Conservation (phyloP, 2,329 filamentous ascomycete genomes). For the Tolypocladium inflatum region DNA sequence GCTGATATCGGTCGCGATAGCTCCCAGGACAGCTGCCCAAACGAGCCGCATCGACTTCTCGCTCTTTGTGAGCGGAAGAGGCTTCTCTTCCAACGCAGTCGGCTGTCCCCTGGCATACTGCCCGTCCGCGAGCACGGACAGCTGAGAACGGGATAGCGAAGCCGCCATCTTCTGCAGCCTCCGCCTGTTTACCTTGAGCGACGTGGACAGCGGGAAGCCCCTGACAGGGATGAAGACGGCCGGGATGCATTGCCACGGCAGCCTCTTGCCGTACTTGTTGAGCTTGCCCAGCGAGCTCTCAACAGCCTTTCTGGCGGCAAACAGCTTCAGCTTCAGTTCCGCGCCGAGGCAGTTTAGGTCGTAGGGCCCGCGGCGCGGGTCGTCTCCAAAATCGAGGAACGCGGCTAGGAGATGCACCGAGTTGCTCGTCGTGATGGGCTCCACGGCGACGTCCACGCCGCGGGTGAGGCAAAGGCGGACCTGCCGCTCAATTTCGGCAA, state of each 20-base stretch:
- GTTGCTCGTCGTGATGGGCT: slow-evolving; percentile 36
- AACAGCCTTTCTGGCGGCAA: slow-evolving; percentile 32
- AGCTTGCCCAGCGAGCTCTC: slow-evolving; percentile 28
- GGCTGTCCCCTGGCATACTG: slow-evolving; percentile 23
- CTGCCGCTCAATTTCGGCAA: slow-evolving; percentile 35
- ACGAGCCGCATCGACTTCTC: slow-evolving; percentile 38
- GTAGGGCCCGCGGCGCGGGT: slow-evolving; percentile 25
- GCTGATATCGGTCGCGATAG: slow-evolving; percentile 29
- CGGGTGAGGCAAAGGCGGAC: slow-evolving; percentile 36
- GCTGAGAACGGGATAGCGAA: slow-evolving; percentile 30
- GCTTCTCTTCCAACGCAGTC: slow-evolving; percentile 28
- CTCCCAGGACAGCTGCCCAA: slow-evolving; percentile 34
- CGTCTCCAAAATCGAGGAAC: slow-evolving; percentile 38
- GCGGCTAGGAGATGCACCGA: slow-evolving; percentile 32
- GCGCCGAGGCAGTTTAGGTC: slow-evolving; percentile 27
- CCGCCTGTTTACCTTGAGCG: slow-evolving; percentile 39
- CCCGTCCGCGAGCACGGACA: slow-evolving; percentile 24
- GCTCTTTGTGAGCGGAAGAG: slow-evolving; percentile 35
- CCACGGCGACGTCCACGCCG: slow-evolving; percentile 38
- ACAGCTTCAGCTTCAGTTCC: slow-evolving; percentile 32
- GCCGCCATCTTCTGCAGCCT: slow-evolving; percentile 35
- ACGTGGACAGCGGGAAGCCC: slow-evolving; percentile 36
- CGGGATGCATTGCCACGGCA: slow-evolving; percentile 34
- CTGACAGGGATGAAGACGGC: slow-evolving; percentile 38
- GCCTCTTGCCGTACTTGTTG: slow-evolving; percentile 4